Conservation (phyloP, 2,329 filamentous ascomycete species). For the Apiospora pterosperma region DNA sequence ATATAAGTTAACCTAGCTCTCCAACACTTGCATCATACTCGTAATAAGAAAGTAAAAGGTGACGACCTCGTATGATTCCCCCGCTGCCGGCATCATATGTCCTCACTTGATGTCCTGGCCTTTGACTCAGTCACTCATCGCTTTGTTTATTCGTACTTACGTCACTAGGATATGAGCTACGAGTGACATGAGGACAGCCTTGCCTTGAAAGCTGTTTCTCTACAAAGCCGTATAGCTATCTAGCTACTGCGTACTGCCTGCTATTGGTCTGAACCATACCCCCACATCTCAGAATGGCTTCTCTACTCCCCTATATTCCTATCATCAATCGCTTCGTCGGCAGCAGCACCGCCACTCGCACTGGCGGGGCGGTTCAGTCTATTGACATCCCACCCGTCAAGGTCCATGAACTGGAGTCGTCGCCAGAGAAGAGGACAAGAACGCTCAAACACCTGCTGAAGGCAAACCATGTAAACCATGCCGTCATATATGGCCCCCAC, state of each 20-base stretch:
- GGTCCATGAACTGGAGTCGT: conserved; percentile 75
- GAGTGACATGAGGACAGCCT: background rate
- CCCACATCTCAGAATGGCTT: conserved; percentile 24
- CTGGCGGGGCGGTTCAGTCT: conserved; percentile 25
- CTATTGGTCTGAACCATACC: background rate
- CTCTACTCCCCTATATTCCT: conserved; percentile 41
- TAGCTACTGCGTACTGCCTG: background rate
- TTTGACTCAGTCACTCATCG: background rate
- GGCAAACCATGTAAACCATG: conserved; percentile 87
- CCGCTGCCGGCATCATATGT: background rate
- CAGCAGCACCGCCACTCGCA: conserved; percentile 16
- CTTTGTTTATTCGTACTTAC: background rate
- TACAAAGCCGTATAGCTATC: background rate
- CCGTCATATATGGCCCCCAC: conserved; percentile 73
- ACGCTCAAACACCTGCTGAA: conserved; percentile 87
- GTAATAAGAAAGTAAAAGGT: background rate
- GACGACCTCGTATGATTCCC: background rate
- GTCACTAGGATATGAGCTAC: background rate
- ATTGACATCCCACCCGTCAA: conserved; percentile 65
- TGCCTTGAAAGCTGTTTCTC: background rate
- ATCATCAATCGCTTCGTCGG: conserved; percentile 34
- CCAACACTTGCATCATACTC: background rate
- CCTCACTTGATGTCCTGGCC: background rate
- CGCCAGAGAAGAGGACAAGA: conserved; percentile 72
- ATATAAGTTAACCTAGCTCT: background rate